Evolutionary conservation across 1,139 yeast genomes (phyloP).

Genomic region (Candida sp.): DNA sequence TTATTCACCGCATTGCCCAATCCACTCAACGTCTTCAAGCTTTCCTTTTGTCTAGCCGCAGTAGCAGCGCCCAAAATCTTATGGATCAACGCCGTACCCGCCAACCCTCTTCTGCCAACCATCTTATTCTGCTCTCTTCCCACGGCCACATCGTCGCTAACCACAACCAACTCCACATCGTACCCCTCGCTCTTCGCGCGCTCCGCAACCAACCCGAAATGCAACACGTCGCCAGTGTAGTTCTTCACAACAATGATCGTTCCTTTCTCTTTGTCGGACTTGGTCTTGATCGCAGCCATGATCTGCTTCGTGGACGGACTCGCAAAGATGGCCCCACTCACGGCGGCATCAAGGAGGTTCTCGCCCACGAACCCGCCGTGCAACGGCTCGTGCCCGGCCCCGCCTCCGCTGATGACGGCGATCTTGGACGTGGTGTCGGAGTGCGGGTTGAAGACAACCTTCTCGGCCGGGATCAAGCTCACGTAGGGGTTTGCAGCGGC

Average conservation of each 20-base stretch:
- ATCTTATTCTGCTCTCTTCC: conserved; percentile 85
- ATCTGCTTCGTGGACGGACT: conserved; percentile 93
- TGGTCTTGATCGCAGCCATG: conserved; percentile 68
- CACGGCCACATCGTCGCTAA: conserved; percentile 93
- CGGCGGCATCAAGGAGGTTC: conserved; percentile 85
- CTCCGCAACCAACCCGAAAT: conserved; percentile 91
- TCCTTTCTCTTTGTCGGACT: conserved; percentile 60
- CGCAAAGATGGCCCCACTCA: conserved; percentile 88
- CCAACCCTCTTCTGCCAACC: conserved; percentile 93
- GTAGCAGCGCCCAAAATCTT: conserved; percentile 81
- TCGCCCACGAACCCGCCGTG: conserved; percentile 92
- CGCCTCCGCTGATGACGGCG: conserved; percentile 87
- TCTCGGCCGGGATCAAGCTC: conserved; percentile 65
- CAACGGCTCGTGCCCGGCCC: conserved; percentile 95
- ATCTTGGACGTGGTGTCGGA: conserved; percentile 54
- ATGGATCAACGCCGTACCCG: conserved; percentile 89
- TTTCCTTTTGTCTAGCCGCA: conserved; percentile 27
- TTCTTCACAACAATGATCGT: conserved; percentile 82
- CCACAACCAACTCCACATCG: conserved; percentile 70
- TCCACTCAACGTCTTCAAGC: conserved; percentile 56
- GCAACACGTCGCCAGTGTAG: conserved; percentile 93
- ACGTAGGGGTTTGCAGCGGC: conserved; percentile 72
- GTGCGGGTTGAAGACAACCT: conserved; percentile 58
- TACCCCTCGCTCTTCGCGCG: conserved; percentile 81
- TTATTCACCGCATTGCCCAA: conserved; percentile 66